Conservation (phyloP, 2,329 filamentous ascomycete species). For the Drechslerella coelobrocha region DNA sequence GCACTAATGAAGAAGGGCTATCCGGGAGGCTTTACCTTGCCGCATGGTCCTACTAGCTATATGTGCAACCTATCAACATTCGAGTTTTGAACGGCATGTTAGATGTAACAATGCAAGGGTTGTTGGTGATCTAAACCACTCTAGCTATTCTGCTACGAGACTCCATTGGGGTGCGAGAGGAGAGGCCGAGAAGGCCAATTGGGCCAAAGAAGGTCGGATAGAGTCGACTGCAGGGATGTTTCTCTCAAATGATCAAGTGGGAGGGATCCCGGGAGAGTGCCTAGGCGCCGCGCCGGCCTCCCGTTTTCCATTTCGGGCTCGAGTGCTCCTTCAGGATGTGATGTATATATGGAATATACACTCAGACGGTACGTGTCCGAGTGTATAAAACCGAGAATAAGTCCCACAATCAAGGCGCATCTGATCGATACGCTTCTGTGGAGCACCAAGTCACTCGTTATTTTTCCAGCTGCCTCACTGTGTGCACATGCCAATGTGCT, state of each 20-base stretch:
- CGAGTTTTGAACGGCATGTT: neutral
- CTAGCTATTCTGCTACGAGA: neutral
- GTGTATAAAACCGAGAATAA: constrained; percentile 4
- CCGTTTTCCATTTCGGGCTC: neutral
- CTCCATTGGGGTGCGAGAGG: too few species aligned
- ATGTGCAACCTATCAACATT: constrained; percentile 12
- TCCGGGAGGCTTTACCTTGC: neutral
- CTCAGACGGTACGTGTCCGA: neutral
- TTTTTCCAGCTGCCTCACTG: neutral
- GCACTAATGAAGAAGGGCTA: constrained; percentile 1
- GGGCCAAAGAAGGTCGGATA: neutral
- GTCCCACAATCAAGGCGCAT: neutral
- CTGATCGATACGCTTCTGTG: neutral
- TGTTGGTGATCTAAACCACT: neutral
- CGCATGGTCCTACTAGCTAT: neutral
- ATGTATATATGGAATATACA: neutral
- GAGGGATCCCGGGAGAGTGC: neutral
- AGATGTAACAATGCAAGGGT: constrained; percentile 10
- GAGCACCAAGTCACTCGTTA: constrained; percentile 17
- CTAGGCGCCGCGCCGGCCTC: neutral
- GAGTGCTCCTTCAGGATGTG: neutral
- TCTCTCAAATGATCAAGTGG: neutral
- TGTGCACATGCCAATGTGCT: neutral
- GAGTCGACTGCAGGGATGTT: neutral
- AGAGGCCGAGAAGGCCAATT: neutral